A percentile compares a stretch with the other conserved stretches of the same genome.
Evolutionary conservation across 306 rosid species (phyloP).

Genomic region (Prunus mira): DNA sequence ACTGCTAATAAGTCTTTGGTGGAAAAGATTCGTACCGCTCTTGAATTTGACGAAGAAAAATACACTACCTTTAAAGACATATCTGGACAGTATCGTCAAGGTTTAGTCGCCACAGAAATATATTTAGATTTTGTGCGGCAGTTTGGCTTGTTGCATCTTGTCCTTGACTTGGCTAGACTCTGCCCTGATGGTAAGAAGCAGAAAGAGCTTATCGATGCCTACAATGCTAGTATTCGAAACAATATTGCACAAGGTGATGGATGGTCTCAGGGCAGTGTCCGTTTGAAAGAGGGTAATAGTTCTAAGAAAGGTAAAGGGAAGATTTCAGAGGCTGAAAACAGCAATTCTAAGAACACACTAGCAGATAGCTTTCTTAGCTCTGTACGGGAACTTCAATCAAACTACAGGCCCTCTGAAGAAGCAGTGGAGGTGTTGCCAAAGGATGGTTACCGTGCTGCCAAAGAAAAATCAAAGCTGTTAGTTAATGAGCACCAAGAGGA

Average conservation of each 20-base stretch:
- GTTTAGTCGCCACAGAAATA: slow-evolving; percentile 54
- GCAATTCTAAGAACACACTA: slow-evolving; percentile 38
- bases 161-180: slow-evolving; percentile 75
- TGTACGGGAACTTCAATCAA: slow-evolving; percentile 68
- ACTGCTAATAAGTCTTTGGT: slow-evolving; percentile 89
- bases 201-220: slow-evolving; percentile 66
- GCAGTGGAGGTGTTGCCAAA: slow-evolving; percentile 58
- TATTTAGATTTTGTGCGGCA: slow-evolving; percentile 74
- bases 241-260: slow-evolving; percentile 40
- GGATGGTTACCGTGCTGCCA: slow-evolving; percentile 68
- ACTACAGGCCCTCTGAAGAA: slow-evolving; percentile 53
- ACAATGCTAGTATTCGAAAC: slow-evolving; percentile 49
- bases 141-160: slow-evolving; percentile 85
- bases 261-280: slow-evolving; percentile 24
- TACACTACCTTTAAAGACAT: slow-evolving; percentile 67
- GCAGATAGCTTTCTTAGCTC: slow-evolving; percentile 64
- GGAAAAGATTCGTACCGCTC: slow-evolving; percentile 77
- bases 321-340: slow-evolving; percentile 35
- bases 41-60: slow-evolving; percentile 76
- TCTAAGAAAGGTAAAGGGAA: slow-evolving; percentile 79
- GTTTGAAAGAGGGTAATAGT: slow-evolving; percentile 35
- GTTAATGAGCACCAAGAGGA: slow-evolving; percentile 33
- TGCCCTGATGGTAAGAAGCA: slow-evolving; percentile 80
- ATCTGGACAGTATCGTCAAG: slow-evolving; percentile 84
- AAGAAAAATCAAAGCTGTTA: slow-evolving; percentile 46